Base-by-base conservation (phyloP, 2,329 filamentous ascomycete genomes). In the Colletotrichum sp. region DNA sequence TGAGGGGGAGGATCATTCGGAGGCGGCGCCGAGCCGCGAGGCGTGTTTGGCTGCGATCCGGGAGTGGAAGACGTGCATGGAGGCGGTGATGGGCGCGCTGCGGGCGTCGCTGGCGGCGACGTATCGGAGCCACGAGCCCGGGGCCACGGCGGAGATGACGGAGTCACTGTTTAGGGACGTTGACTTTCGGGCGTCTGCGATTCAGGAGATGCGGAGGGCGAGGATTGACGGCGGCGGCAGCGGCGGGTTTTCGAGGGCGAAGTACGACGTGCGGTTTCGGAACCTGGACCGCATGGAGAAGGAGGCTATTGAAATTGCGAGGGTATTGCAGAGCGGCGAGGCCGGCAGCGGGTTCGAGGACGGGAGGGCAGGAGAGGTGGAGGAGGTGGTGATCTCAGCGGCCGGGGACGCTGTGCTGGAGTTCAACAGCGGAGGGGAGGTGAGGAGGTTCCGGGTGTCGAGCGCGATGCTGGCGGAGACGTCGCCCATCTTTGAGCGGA, bases 331-430 rank as follows among this genome's bases (percentile, higher is more conserved):
- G 18, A 79, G 83, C 2, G 84, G 82, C 2, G 85, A 88, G 76
- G 86, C 86, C 0, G 86, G 84, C 10, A 22, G 44, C 10, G 44
- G 44, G 9, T 48, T 48, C 18, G 86, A 86, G 32, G 83, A 85
- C 1, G 83, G 84, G 3, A 84, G 84, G 18, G 82, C 85, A 64
- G 80, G 80, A 0, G 44, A 48, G 9, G 82, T 89, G 10, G 81
- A 84, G 18, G 88, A 90, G 69, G 84, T 84, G 57, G 79, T 82
- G 44, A 88, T 91, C 68, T 83, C 86, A 0, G 83, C 84, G 2
- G 83, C 83, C 4, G 89, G 90, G 8, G 89, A 91, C 75, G 85
- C 85, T 4, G 84, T 91, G 30, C 84, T 91, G 36, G 89, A 91
- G 75, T 91, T 91, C 76, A 84, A 86, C 70, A 89, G 90, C 75